Conservation (phyloP, 768 basidiomycete species). For the Naematelia aurantialba region DNA sequence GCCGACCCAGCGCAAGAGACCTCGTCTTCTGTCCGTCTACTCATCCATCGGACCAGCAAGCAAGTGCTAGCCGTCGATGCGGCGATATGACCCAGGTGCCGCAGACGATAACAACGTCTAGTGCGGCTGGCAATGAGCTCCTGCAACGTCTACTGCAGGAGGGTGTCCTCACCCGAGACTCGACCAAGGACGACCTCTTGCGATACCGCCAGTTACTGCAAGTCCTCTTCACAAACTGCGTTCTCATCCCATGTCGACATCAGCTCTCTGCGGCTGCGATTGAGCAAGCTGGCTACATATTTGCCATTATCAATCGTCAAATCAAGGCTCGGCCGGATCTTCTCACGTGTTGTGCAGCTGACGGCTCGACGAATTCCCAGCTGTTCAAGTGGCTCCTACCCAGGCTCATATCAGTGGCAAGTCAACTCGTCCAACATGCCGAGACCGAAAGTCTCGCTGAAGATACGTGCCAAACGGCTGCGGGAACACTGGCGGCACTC, state of each 20-base stretch:
- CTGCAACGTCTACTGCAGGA: neutral
- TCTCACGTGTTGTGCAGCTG: constrained; percentile 6
- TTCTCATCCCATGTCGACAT: constrained; percentile 16
- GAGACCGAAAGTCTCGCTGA: constrained; percentile 9
- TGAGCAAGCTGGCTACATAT: constrained; percentile 22
- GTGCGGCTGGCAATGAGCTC: neutral
- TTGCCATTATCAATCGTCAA: constrained; percentile 31
- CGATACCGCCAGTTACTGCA: constrained; percentile 32
- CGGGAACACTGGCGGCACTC: constrained; percentile 8
- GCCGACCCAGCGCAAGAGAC: too few relatives aligned
- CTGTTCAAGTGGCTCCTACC: constrained; percentile 45
- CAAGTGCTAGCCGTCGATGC: neutral
- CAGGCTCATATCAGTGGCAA: constrained; percentile 23
- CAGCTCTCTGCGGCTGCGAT: neutral
- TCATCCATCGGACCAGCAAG: too few relatives aligned
- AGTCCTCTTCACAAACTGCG: constrained; percentile 35
- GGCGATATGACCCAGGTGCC: neutral
- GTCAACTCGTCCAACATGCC: neutral
- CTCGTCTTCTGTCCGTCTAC: too few relatives aligned
- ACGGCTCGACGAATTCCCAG: constrained; percentile 13
- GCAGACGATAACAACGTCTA: neutral
- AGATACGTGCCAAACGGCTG: constrained; percentile 15
- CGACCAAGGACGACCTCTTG: constrained; percentile 11
- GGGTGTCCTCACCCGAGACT: neutral
- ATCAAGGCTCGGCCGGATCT: constrained; percentile 26